These are phyloP conservation scores for Lachancea nothofagi DNA, from an alignment of 805 yeast genomes.

Conservation along the genomic window DNA sequence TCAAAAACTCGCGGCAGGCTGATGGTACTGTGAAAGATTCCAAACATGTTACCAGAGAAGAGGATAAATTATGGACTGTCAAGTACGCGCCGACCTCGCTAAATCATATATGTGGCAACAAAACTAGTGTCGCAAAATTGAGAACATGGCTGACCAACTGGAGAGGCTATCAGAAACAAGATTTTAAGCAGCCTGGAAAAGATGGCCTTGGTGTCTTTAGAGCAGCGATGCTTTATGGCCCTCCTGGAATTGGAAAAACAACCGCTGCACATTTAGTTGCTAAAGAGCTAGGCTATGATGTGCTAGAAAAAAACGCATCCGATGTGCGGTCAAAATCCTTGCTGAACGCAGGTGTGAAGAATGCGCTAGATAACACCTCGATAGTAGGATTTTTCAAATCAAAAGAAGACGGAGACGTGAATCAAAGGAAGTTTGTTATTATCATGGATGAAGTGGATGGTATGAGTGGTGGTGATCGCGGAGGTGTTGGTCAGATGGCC, in stretches of 20 bases:
- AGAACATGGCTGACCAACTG: slow-evolving; percentile 73
- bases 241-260: slow-evolving; percentile 84
- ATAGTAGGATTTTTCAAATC: slow-evolving; percentile 67
- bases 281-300: slow-evolving; percentile 60
- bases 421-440: slow-evolving; percentile 62
- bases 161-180: slow-evolving; percentile 52
- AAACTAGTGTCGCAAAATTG: slow-evolving; percentile 61
- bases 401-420: slow-evolving; percentile 24
- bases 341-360: slow-evolving; percentile 60
- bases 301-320: slow-evolving; percentile 75
- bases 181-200: slow-evolving; percentile 51
- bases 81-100: slow-evolving; percentile 81
- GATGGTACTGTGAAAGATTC: slow-evolving; percentile 20
- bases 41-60: slow-evolving; percentile 24
- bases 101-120: slow-evolving; percentile 86
- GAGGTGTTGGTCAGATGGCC: slow-evolving; percentile 95
- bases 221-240: slow-evolving; percentile 82
- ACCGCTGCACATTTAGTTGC: slow-evolving; percentile 77
- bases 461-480: slow-evolving; percentile 98
- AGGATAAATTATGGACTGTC: slow-evolving; percentile 83
- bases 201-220: slow-evolving; percentile 68
- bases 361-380: slow-evolving; percentile 74
- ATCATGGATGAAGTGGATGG: slow-evolving; percentile 99
- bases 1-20: slow-evolving; percentile 24
- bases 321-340: slow-evolving; percentile 86